These are phyloP conservation scores for Breviolum minutum DNA, from an alignment of 73 alveolate species.

Conservation along the genomic window DNA sequence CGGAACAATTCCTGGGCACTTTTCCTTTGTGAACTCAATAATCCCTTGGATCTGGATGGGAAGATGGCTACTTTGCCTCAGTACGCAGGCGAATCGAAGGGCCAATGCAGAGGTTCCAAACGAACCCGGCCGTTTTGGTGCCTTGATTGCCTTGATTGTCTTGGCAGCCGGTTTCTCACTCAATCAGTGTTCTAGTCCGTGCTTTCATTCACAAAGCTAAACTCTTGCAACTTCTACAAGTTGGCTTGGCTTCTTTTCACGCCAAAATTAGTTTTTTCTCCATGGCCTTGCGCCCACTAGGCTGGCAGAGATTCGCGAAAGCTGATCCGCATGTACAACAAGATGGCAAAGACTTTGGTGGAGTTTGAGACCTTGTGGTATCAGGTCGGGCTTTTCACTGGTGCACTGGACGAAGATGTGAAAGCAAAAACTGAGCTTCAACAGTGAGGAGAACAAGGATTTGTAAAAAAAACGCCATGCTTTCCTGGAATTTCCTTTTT, in stretches of 20 bases:
- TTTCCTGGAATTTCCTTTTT: too few species aligned
- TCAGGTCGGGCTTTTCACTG: constrained; percentile 45
- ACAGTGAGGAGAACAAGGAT: too few species aligned
- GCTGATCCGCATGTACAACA: constrained; percentile 95
- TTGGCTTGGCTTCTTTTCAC: neutral
- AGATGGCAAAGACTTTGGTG: constrained; percentile 95
- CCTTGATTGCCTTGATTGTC: neutral
- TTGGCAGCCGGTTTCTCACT: too few species aligned
- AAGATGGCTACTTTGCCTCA: neutral
- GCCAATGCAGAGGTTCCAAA: constrained; percentile 99
- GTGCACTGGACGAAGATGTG: too few species aligned
- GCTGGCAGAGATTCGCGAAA: constrained; percentile 85
- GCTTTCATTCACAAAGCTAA: too few species aligned
- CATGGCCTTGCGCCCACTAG: neutral
- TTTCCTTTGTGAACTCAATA: neutral
- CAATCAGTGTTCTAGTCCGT: too few species aligned
- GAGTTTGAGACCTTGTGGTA: constrained; percentile 95
- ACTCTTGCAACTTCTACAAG: neutral
- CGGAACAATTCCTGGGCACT: neutral
- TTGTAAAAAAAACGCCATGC: neutral
- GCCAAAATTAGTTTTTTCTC: too few species aligned
- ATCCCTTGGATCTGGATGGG: too few species aligned
- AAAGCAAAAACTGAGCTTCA: too few species aligned
- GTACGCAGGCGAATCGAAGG: constrained; percentile 97
- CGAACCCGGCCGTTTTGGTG: constrained; percentile 58